These are phyloP conservation scores for Nicotiana knightiana DNA, from an alignment of 257 asterid species.

Conservation along the genomic window DNA sequence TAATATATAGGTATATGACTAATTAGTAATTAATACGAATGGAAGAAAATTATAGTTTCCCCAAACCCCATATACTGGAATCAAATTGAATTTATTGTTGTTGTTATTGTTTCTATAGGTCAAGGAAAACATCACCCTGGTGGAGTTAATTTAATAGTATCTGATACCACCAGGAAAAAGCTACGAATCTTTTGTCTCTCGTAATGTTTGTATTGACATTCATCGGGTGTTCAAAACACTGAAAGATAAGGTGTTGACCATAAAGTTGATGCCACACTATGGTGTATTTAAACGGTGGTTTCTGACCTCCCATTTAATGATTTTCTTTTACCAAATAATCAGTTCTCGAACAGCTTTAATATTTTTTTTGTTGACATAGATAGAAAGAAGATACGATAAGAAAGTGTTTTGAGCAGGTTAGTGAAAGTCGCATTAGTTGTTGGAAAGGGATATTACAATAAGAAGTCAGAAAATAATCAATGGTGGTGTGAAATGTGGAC, in stretches of 20 bases:
- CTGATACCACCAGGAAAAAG: not conserved
- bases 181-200: not conserved
- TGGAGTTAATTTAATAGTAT: not conserved
- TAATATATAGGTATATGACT: not conserved
- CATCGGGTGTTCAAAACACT: not conserved
- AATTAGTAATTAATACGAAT: not conserved
- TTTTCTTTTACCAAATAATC: constrained; percentile 3
- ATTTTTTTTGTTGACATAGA: not conserved
- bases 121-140: not conserved
- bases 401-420: not conserved
- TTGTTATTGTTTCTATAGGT: too few species aligned
- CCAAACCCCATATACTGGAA: too few species aligned
- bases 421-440: not conserved
- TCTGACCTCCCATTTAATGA: constrained; percentile 1
- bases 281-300: not conserved
- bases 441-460: not conserved
- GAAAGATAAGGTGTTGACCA: constrained; percentile 2
- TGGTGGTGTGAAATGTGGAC: not conserved
- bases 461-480: not conserved
- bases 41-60: too few species aligned
- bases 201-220: not conserved
- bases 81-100: too few species aligned
- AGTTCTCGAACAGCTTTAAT: not conserved
- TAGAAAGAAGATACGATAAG: not conserved
- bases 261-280: not conserved